These are phyloP conservation scores for Periconia digitata DNA, from an alignment of 2,329 filamentous ascomycete genomes.

Conservation along the genomic window DNA sequence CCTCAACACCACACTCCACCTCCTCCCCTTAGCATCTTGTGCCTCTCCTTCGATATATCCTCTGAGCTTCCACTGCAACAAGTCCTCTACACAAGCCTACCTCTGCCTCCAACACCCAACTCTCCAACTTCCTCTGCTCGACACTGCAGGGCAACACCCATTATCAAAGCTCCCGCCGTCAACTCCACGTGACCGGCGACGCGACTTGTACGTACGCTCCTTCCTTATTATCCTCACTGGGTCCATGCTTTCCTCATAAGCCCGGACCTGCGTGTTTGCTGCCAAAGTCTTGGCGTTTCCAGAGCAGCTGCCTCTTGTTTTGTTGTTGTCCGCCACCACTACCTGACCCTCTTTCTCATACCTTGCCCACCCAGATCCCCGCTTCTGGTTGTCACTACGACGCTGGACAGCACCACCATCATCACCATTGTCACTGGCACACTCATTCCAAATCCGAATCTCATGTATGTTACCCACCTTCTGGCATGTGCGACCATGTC, in stretches of 20 bases:
- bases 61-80: too few relatives aligned
- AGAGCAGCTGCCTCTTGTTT: background rate
- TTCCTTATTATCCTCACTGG: background rate
- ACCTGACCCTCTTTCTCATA: background rate
- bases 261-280: background rate
- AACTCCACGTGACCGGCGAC: background rate
- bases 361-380: background rate
- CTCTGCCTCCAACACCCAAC: too few relatives aligned
- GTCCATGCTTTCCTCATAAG: background rate
- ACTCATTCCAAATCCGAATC: too few relatives aligned
- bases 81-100: too few relatives aligned
- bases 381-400: background rate
- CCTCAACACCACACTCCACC: too few relatives aligned
- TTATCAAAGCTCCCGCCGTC: background rate
- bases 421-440: too few relatives aligned
- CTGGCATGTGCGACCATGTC: too few relatives aligned
- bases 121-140: too few relatives aligned
- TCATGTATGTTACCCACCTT: too few relatives aligned
- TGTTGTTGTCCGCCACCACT: background rate
- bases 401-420: background rate
- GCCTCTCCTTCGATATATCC: too few relatives aligned
- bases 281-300: background rate
- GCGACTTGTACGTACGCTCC: background rate
- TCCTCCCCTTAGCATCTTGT: too few relatives aligned
- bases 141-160: too few relatives aligned